Base-by-base conservation (phyloP, 495 filamentous ascomycete species). In the Pseudomonodictys pantanalensis region DNA sequence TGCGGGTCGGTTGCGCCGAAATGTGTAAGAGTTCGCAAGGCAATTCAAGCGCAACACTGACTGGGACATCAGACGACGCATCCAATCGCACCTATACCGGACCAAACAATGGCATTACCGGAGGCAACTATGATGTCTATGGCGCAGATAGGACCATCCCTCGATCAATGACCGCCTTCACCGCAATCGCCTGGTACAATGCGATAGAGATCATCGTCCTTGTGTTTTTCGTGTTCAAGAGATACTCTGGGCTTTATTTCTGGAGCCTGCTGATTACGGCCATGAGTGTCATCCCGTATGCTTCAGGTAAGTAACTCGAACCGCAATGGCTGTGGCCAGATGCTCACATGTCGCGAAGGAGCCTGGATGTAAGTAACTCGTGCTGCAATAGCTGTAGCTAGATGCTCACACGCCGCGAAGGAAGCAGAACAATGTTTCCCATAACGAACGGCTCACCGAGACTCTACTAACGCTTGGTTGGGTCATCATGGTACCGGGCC, bases 251-350 rank as follows among this genome's bases (percentile, higher is more conserved):
- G 2, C 62, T 75, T 7, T 79, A 79, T 64, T 79, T 78, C 53
- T 78, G 71, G 72, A 71, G 68, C 22, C 64, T 77, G 28, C 35
- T 77, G 2, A 63, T 73, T 18, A 59, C 70, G 9, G 71, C 75
- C 2, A 72, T 78, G 62, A 83, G 83, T 30, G 73, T 86, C 23
- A 69, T 81, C 11, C 73, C 81, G 4, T 81, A 86, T 61, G 76
- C 77, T 3, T 58, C 84, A 23, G 85, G 83, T 12, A 84, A 83
- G 65, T 65, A 86, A n/a, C n/a, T n/a, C n/a, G n/a, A n/a, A n/a
- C n/a, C n/a, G n/a, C n/a, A n/a, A n/a, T n/a, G n/a, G n/a, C n/a
- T n/a, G n/a, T 17, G 67, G 69, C 53, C 22, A 32, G 22, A 29
- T 49, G 35, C 54, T 42, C 22, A 52, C 49, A 17, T 23, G 35